A percentile compares a stretch with the other conserved stretches of the same genome.
Conservation (phyloP, 192 early-diverging fungal species). For the Pecoramyces ruminantium region DNA sequence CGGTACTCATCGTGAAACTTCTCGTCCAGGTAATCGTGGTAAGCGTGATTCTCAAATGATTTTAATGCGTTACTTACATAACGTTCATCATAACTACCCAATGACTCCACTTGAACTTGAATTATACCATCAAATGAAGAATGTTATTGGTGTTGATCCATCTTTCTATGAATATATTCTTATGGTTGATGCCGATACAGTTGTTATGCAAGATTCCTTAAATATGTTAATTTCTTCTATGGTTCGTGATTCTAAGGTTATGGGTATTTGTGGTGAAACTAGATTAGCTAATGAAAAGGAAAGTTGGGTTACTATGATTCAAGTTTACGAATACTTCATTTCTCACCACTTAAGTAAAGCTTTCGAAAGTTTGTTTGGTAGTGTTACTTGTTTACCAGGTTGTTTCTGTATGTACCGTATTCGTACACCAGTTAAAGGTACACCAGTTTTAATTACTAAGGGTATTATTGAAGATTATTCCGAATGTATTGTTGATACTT, state of each 20-base stretch:
- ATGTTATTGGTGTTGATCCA: conserved; percentile 95
- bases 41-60: conserved; percentile 99
- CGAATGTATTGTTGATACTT: conserved; percentile 82
- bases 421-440: conserved; percentile 70
- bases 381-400: conserved; percentile 92
- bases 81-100: conserved; percentile 81
- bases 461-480: conserved; percentile 84
- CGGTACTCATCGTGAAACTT: conserved; percentile 63
- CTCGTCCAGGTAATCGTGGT: conserved; percentile 86
- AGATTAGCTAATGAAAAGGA: conserved; percentile 80
- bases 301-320: conserved; percentile 97
- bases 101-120: conserved; percentile 96
- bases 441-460: conserved; percentile 77
- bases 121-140: conserved; percentile 97
- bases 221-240: conserved; percentile 82
- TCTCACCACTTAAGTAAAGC: conserved; percentile 92
- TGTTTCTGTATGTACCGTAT: conserved; percentile 99
- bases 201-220: conserved; percentile 74
- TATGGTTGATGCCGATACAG: conserved; percentile 98
- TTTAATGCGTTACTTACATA: conserved; percentile 93
- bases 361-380: conserved; percentile 93
- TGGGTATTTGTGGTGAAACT: conserved; percentile 94
- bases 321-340: conserved; percentile 98
- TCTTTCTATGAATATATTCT: conserved; percentile 90
- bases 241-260: conserved; percentile 76